Evolutionary conservation across 768 basidiomycete genomes (phyloP).

Genomic region (Mycena rebaudengoi): DNA sequence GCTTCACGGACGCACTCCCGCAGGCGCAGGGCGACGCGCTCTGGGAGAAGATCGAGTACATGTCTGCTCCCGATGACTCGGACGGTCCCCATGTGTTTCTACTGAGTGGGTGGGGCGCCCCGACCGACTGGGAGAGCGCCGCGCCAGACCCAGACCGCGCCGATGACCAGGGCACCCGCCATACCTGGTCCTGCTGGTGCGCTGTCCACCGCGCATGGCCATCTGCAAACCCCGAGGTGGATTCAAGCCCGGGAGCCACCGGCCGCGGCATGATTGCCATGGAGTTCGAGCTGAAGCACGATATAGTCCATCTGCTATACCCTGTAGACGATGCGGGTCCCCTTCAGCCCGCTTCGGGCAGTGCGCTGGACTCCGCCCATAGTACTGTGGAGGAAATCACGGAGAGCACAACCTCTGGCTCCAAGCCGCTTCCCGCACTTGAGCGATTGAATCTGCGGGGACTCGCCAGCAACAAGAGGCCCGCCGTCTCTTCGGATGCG

Average conservation of each 20-base stretch:
- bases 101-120: slow-evolving; percentile 75
- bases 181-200: slow-evolving; percentile 75
- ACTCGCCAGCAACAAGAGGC: slow-evolving; percentile 41
- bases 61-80: slow-evolving; percentile 63
- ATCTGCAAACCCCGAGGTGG: slow-evolving; percentile 41
- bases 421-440: slow-evolving; percentile 75
- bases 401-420: slow-evolving; percentile 72
- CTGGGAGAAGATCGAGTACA: slow-evolving; percentile 78
- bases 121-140: slow-evolving; percentile 64
- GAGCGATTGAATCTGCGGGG: slow-evolving; percentile 74
- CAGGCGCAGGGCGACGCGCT: slow-evolving; percentile 70
- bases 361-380: too few species aligned
- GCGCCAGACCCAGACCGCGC: slow-evolving; percentile 29
- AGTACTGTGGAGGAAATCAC: slow-evolving; percentile 66
- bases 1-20: slow-evolving; percentile 76
- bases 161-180: slow-evolving; percentile 46
- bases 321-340: too few species aligned
- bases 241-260: too few species aligned
- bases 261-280: slow-evolving; percentile 62
- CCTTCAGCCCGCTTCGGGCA: too few species aligned
- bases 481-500: slow-evolving; percentile 10
- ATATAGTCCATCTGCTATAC: slow-evolving; percentile 75
- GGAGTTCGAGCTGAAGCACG: slow-evolving; percentile 83
- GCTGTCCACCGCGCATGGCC: slow-evolving; percentile 73
- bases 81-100: slow-evolving; percentile 69